Percentiles rank a stretch among this genome's conserved stretches.
phyloP scores from a whole-genome alignment of 2,329 filamentous ascomycete species.

The Ustilaginoidea virens region DNA sequence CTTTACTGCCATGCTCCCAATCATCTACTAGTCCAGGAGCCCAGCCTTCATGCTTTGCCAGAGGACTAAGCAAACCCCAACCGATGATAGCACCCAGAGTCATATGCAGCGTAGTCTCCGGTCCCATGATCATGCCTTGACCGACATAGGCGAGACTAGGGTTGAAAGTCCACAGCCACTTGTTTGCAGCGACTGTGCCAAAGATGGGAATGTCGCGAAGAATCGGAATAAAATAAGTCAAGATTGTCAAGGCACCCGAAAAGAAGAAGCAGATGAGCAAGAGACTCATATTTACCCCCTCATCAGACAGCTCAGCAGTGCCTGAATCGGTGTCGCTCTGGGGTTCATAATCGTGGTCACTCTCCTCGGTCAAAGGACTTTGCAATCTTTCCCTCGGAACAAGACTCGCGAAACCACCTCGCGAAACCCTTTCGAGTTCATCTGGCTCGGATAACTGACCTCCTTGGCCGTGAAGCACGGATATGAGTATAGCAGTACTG shows the following conservation, averaged over 20 bases:
- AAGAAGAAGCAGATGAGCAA: slow-evolving; percentile 40
- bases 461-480: slow-evolving; percentile 60
- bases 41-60: slow-evolving; percentile 79
- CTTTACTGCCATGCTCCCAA: slow-evolving; percentile 89
- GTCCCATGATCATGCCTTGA: slow-evolving; percentile 97
- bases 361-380: neutral
- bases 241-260: slow-evolving; percentile 56
- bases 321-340: neutral
- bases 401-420: slow-evolving; percentile 27
- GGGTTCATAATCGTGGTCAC: neutral
- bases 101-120: slow-evolving; percentile 91
- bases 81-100: slow-evolving; percentile 75
- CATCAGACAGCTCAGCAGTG: slow-evolving; percentile 10
- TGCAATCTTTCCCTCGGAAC: slow-evolving; percentile 16
- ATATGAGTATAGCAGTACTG: slow-evolving; percentile 86
- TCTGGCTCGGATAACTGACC: slow-evolving; percentile 17
- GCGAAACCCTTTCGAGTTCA: slow-evolving; percentile 18
- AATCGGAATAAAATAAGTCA: slow-evolving; percentile 79
- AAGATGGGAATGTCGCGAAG: slow-evolving; percentile 80
- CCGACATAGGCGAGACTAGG: slow-evolving; percentile 95
- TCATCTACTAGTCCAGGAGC: slow-evolving; percentile 73
- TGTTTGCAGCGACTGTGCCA: slow-evolving; percentile 53
- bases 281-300: slow-evolving; percentile 34
- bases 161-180: slow-evolving; percentile 93
- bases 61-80: slow-evolving; percentile 79